Base-by-base conservation (phyloP, 2,329 filamentous ascomycete species). In the Penicillium sp. region DNA sequence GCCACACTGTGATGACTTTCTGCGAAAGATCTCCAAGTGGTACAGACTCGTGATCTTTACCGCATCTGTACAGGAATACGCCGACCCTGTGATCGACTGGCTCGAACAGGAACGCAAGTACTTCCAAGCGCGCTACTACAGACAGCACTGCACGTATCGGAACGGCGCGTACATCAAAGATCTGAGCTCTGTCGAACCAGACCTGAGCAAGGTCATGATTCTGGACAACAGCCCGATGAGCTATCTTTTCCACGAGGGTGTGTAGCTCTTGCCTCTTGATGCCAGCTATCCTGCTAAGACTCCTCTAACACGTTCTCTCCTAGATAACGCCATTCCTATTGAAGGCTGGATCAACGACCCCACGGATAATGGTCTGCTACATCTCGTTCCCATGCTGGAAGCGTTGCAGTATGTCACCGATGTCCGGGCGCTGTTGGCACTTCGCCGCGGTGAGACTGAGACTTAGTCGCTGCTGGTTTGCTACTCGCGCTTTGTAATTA, bases 301-400 rank as follows among this genome's bases (percentile, higher is more conserved):
- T 10, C 4, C 5, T 51, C 61, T 63, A 51, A 66, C 50, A 56
- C 22, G 22, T 60, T 47, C 55, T 61, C 47, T 11, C 42, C 55
- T 71, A 99, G 95, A 99, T 77, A 99, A 99, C 79, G 95, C 95
- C 53, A 97, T 99, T 71, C 95, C 95, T 3, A 98, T 99, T 73
- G 94, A 98, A 81, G 95, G 95, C 72, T 99, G 95, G 95, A 98
- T 99, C 79, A 96, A 89, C 76, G 95, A 99, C 79, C 95, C 95
- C 22, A 98, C 95, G 28, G 95, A 99, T 78, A 95, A 93, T 74
- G 94, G 97, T 73, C 83, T 99, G 66, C 84, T 98, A 76, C 92
- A 98, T 76, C 83, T 99, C 61, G 88, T 99, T 59, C 95, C 95
- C 35, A 82, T 98, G 70, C 83, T 99, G 47, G 95, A 99, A 79